Evolutionary conservation across 257 asterid genomes (phyloP), one percentile per base, ranked within the genome.

Genomic region (Nicotiana tomentosiformis): DNA sequence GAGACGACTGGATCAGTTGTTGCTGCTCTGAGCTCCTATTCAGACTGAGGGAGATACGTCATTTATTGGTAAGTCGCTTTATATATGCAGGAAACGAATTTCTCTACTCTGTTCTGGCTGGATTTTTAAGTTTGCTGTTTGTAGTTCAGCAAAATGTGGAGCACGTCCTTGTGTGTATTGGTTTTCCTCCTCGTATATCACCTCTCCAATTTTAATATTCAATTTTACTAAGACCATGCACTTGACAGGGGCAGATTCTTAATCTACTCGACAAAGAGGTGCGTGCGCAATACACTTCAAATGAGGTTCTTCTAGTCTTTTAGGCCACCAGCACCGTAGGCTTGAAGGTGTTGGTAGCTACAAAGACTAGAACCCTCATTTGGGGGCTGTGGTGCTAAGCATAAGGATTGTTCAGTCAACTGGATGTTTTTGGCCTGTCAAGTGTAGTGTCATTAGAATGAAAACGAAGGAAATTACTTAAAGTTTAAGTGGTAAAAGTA

Each of bases 1-100:
- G 93, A 92, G 81, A 96, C 98, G 23, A 93, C 97, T 5, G 98
- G 97, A 87, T 90, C 92, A 18, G 98, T 94, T 62, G 91, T 96
- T 72, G 94, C 97, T 79, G 98, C 98, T 32, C 80, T 96, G 87
- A 96, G 98, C 92, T 89, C 91, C 81, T 94, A 90, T 86, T 77
- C 90, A 23, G 91, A 93, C 87, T 93, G 91, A 92, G 86, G 82
- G 78, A 74, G 23, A 26, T 49, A 74, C 26, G 4, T 26, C 80
- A 74, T 72, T 72, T 46, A 43, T 74, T 4, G 37, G 80, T 74
- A 74, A 74, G 80, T 49, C 5, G 23, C 80, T 74, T 18, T 26
- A 74, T 43, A 74, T 49, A 26, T 2, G 9, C 51, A 74, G 39
- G 61, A 74, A 26, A 74, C 62, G 23, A 74, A 49, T 3, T 49